Evolutionary conservation across 768 basidiomycete species (phyloP).

Genomic region (Postia placenta): DNA sequence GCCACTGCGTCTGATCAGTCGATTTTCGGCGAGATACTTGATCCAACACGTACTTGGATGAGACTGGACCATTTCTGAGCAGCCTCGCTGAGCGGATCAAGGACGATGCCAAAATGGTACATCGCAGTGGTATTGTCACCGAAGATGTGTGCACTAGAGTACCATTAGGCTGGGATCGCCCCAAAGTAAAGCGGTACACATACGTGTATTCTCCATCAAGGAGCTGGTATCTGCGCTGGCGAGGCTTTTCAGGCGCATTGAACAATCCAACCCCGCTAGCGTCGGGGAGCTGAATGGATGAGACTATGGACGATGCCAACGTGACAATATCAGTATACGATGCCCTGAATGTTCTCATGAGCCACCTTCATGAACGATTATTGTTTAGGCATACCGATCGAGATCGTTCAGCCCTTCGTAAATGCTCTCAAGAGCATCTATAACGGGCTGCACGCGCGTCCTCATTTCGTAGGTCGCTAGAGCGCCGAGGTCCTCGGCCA

Average conservation of each 20-base stretch:
- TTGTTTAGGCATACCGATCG: slow-evolving; percentile 17
- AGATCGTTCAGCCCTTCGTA: slow-evolving; percentile 4
- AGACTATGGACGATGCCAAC: slow-evolving; percentile 65
- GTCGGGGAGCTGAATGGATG: slow-evolving; percentile 65
- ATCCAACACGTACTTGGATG: slow-evolving; percentile 51
- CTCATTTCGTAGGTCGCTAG: slow-evolving; percentile 70
- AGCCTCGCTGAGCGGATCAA: slow-evolving; percentile 82
- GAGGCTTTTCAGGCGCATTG: slow-evolving; percentile 52
- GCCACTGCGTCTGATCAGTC: slow-evolving; percentile 41
- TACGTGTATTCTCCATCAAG: slow-evolving; percentile 64
- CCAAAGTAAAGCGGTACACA: slow-evolving; percentile 17
- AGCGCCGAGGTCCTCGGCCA: slow-evolving; percentile 62
- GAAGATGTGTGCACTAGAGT: slow-evolving; percentile 55
- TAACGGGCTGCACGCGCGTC: slow-evolving; percentile 63
- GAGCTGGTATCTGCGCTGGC: slow-evolving; percentile 53
- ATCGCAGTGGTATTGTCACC: slow-evolving; percentile 66
- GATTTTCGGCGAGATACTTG: too few relatives aligned
- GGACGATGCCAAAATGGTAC: slow-evolving; percentile 61
- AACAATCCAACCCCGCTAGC: slow-evolving; percentile 69
- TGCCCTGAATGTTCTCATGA: slow-evolving; percentile 30
- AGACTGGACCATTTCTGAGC: slow-evolving; percentile 86
- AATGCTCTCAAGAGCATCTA: slow-evolving; percentile 57
- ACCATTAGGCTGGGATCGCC: not conserved
- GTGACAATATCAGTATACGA: slow-evolving; percentile 56
- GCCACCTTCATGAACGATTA: slow-evolving; percentile 33